These are phyloP conservation scores for Casuarina cunninghamiana DNA, from an alignment of 306 rosid species.

Conservation along the genomic window DNA sequence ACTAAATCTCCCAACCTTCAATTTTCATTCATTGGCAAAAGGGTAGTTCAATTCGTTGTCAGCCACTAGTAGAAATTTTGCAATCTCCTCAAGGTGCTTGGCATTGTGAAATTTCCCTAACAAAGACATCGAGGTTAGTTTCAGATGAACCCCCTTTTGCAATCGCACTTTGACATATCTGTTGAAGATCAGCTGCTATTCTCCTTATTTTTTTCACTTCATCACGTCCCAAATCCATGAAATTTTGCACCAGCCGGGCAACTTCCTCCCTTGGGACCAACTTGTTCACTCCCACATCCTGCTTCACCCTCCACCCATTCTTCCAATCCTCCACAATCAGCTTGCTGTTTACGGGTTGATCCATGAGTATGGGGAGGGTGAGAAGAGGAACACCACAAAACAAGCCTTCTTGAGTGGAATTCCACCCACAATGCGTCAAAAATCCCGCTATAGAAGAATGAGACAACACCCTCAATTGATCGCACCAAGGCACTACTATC, in stretches of 20 bases:
- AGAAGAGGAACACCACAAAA: constrained; percentile 44
- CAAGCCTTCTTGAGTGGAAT: constrained; percentile 47
- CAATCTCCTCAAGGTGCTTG: background rate
- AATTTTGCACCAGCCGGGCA: constrained; percentile 15
- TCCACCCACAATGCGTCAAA: constrained; percentile 58
- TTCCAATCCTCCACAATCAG: constrained; percentile 51
- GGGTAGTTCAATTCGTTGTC: no score
- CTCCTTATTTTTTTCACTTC: constrained; percentile 23
- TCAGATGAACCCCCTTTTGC: constrained; percentile 40
- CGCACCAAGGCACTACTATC: constrained; percentile 45
- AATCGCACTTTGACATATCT: constrained; percentile 26
- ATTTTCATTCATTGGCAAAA: no score
- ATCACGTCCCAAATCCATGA: constrained; percentile 33
- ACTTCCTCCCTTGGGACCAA: constrained; percentile 38
- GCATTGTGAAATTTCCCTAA: constrained; percentile 8
- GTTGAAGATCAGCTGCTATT: constrained; percentile 20
- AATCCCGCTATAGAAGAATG: constrained; percentile 42
- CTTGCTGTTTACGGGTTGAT: constrained; percentile 44
- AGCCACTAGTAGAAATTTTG: no score
- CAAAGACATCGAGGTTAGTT: constrained; percentile 32
- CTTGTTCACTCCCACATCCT: background rate
- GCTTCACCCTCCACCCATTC: constrained; percentile 42
- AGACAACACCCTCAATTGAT: constrained; percentile 47
- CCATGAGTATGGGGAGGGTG: constrained; percentile 32
- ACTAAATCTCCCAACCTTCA: no score